Percentiles rank a stretch among this genome's conserved stretches.
phyloP scores from a whole-genome alignment of 768 basidiomycete genomes.

The Neoboletus brunneissimus region DNA sequence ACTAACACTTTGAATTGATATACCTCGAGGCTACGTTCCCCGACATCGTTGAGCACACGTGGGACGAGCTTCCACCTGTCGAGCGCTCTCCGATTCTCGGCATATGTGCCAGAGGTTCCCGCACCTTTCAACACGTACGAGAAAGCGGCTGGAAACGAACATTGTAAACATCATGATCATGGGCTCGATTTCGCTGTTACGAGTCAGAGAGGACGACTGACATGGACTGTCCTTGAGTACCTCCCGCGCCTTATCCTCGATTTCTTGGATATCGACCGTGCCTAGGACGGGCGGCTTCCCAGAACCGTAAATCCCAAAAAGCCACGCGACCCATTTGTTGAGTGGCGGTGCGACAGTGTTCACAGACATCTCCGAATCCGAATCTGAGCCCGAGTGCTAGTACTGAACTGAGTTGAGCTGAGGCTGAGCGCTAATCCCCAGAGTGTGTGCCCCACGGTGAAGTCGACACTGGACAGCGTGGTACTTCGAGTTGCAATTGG shows the following conservation, averaged over 20 bases:
- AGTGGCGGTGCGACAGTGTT: conserved; percentile 21
- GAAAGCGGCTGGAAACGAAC: conserved; percentile 49
- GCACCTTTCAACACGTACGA: conserved; percentile 70
- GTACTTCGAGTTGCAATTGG: background rate
- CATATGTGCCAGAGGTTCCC: conserved; percentile 61
- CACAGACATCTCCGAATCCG: conserved; percentile 12
- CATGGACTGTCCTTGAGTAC: conserved; percentile 56
- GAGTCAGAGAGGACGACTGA: conserved; percentile 21
- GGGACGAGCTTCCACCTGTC: conserved; percentile 56
- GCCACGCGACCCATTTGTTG: conserved; percentile 23
- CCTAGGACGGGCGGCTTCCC: conserved; percentile 39
- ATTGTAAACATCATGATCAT: background rate
- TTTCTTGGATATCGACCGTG: conserved; percentile 59
- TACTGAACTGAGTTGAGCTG: background rate
- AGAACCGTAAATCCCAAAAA: conserved; percentile 21
- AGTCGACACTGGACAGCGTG: background rate
- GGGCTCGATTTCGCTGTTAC: background rate
- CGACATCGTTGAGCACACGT: conserved; percentile 52
- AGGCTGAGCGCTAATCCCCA: background rate
- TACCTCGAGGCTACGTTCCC: conserved; percentile 50
- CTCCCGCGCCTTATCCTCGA: conserved; percentile 62
- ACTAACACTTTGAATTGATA: background rate
- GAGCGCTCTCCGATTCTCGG: conserved; percentile 59
- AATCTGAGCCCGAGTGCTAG: background rate
- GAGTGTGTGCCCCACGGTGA: background rate